Evolutionary conservation across 352 stramenopile species (phyloP), one percentile per base, ranked within the genome.

Genomic region (Salisapilia sapeloensis): DNA sequence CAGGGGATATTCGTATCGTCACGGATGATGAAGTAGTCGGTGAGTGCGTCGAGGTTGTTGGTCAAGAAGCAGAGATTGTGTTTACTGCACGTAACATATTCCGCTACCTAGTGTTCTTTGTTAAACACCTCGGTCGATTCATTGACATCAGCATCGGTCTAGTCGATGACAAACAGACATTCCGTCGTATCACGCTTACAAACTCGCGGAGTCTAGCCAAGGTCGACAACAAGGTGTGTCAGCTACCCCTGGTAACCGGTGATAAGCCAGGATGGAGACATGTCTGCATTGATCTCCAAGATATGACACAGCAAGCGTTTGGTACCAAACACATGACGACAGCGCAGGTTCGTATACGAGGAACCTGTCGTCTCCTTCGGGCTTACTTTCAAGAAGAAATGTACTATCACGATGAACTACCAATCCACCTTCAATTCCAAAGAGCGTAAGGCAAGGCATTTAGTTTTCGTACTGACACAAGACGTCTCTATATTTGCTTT

Each of bases 341-440:
- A n/a, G 77, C 63, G 1, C 50, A 61, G 12, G 42, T 91, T 8
- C 63, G 57, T 9, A 29, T 91, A 19, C 40, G 44, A 0, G 66
- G 64, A 33, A 71, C 66, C 24, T 91, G 71, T 38, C 61, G 75
- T 29, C 25, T 91, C 24, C 50, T 86, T 29, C 60, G 69, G 8
- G 50, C 75, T 12, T 91, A 72, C 45, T 87, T 86, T 48, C 66
- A 87, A 27, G 69, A 91, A 14, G 69, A 87, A 17, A 49, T 47
- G 21, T 91, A 91, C 42, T 38, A 44, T 9, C 69, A 91, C 36
- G 42, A 44, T 2, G 61, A 84, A 8, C 52, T 91, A 17, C 75
- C 71, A 2, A 22, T 50, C 2, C 54, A 82, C 26, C 48, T 91
- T 3, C 76, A 69, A 0, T 79, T 91, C 34, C 47, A n/a, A n/a